phyloP scores from a whole-genome alignment of 2,329 filamentous ascomycete species.

The Stachybotrys chlorohalonatus region DNA sequence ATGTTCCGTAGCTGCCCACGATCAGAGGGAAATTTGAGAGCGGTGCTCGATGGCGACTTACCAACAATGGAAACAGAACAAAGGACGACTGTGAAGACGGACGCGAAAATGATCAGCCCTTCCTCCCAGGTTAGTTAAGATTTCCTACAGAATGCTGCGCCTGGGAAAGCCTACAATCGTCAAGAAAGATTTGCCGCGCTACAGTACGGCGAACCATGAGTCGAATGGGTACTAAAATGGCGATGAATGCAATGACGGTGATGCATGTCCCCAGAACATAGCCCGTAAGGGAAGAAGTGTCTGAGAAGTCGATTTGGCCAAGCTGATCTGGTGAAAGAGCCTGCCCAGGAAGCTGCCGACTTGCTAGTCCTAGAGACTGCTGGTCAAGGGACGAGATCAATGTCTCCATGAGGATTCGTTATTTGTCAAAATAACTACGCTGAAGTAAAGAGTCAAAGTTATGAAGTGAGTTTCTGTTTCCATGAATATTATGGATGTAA shows the following conservation, averaged over 20 bases:
- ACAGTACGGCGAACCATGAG: not conserved
- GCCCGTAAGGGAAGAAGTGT: not conserved
- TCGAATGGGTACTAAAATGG: not conserved
- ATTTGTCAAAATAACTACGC: not conserved
- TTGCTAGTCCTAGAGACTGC: not conserved
- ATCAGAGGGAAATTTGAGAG: not conserved
- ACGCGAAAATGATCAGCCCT: not conserved
- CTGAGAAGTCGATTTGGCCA: not conserved
- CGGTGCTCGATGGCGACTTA: not conserved
- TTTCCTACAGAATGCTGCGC: not conserved
- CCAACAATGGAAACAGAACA: not conserved
- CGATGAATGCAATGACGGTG: not conserved
- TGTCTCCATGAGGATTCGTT: not conserved
- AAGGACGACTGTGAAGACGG: not conserved
- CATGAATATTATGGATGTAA: too few species aligned
- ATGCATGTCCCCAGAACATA: not conserved
- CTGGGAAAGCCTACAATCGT: not conserved
- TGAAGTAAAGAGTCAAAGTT: not conserved
- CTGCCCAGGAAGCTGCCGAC: not conserved
- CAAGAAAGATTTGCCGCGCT: not conserved
- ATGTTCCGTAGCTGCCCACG: not conserved
- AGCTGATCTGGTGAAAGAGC: not conserved
- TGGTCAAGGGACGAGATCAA: not conserved
- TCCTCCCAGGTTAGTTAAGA: not conserved
- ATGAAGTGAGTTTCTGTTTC: too few species aligned